A percentile compares a stretch with the other conserved stretches of the same genome.
Conservation (phyloP, 176 grass and related monocot genomes). For the Poa pratensis region DNA sequence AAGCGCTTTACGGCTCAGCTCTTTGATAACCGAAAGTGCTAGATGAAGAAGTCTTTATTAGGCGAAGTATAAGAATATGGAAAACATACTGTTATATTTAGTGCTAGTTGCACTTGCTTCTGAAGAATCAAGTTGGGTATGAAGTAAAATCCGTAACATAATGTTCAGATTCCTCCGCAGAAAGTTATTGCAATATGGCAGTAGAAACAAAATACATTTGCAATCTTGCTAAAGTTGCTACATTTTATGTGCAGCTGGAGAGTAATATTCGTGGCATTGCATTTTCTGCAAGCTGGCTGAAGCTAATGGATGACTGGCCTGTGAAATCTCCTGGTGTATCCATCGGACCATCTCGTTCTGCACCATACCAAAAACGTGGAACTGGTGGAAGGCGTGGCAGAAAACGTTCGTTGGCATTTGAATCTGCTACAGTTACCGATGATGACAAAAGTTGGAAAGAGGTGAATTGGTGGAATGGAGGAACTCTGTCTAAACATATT, state of each 20-base stretch:
- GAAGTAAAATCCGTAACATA: constrained; percentile 27
- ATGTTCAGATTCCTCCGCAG: constrained; percentile 16
- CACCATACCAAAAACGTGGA: constrained; percentile 74
- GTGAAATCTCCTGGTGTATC: constrained; percentile 55
- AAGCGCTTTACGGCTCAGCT: constrained; percentile 18
- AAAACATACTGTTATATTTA: constrained; percentile 24
- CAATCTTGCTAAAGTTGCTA: constrained; percentile 25
- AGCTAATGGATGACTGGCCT: constrained; percentile 71
- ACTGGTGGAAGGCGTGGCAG: constrained; percentile 68
- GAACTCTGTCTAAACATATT: constrained; percentile 77
- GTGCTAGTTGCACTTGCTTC: constrained; percentile 31
- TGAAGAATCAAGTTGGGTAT: constrained; percentile 37
- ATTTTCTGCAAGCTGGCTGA: constrained; percentile 83
- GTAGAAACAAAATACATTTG: constrained; percentile 21
- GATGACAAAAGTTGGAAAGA: constrained; percentile 85
- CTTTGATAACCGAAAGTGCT: constrained; percentile 12
- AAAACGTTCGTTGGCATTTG: constrained; percentile 60
- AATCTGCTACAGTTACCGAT: constrained; percentile 52
- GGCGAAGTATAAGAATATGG: constrained; percentile 22
- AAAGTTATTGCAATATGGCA: constrained; percentile 32
- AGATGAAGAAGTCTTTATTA: neutral
- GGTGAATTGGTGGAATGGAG: constrained; percentile 81
- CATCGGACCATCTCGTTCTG: constrained; percentile 57
- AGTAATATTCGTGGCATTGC: constrained; percentile 80
- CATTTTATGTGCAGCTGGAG: constrained; percentile 73